These are phyloP conservation scores for Pseudocercospora crystallina DNA, from an alignment of 2,329 filamentous ascomycete genomes.

Conservation along the genomic window DNA sequence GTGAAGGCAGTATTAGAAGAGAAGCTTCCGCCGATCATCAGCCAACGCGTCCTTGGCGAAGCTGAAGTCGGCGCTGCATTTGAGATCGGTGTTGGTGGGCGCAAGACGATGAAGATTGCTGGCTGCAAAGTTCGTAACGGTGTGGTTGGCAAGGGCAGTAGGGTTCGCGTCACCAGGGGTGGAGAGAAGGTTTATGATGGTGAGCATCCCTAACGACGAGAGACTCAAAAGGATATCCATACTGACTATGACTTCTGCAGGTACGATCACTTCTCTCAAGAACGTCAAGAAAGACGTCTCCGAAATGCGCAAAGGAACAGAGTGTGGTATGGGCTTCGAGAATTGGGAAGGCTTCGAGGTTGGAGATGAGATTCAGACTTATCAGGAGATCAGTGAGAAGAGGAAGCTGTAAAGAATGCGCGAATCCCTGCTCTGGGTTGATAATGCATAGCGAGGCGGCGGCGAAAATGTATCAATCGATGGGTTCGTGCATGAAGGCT, in stretches of 20 bases:
- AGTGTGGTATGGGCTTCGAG: slow-evolving; percentile 87
- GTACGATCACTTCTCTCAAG: slow-evolving; percentile 77
- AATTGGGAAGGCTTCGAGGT: slow-evolving; percentile 74
- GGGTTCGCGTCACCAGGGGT: slow-evolving; percentile 69
- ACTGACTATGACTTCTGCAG: slow-evolving; percentile 47
- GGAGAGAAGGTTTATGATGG: slow-evolving; percentile 75
- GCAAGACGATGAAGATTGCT: slow-evolving; percentile 71
- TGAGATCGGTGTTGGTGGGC: slow-evolving; percentile 74
- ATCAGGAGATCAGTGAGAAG: slow-evolving; percentile 76
- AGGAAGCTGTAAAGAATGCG: slow-evolving; percentile 47
- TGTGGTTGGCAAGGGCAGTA: slow-evolving; percentile 60
- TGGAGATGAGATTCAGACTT: slow-evolving; percentile 85
- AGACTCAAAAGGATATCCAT: no score
- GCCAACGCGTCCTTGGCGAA: slow-evolving; percentile 75
- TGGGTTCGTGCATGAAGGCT: no score
- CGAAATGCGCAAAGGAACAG: slow-evolving; percentile 88
- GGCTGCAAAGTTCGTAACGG: slow-evolving; percentile 88
- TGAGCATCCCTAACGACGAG: no score
- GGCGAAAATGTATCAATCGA: no score
- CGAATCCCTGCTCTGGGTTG: neutral
- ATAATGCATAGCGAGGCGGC: no score
- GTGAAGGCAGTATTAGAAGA: slow-evolving; percentile 68
- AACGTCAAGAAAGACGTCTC: slow-evolving; percentile 87
- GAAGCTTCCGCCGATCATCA: slow-evolving; percentile 65
- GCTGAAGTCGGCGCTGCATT: slow-evolving; percentile 84